Evolutionary conservation across 2,329 filamentous ascomycete genomes (phyloP), one percentile per base, ranked within the genome.

Genomic region (Colletotrichum sp.): DNA sequence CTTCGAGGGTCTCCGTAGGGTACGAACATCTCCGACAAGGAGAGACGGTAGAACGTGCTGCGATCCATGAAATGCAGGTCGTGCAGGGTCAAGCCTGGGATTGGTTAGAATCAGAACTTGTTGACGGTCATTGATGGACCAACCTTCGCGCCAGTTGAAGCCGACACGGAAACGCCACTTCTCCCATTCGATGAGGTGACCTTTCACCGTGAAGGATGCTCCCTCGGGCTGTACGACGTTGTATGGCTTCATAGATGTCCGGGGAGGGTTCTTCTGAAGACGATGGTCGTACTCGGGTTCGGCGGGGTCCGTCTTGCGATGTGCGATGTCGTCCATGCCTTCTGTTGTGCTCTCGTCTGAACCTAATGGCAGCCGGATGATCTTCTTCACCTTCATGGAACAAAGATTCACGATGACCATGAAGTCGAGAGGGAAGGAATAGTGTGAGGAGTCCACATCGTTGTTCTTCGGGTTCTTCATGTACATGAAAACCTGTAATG

Each of bases 1-100:
- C 88, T 85, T 8, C 92, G 88, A 10, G 90, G 90, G 79, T 94
- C 92, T 3, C 87, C 91, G 78, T 94, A 94, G 3, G 92, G 91
- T 1, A 93, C 91, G n/a, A 86, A 85, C 84, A 94, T 94, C 80
- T 94, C 92, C 63, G 89, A 90, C 55, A 93, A 85, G 60, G 88
- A 89, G 52, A 93, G 82, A 2, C 92, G 87, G 83, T 93, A 91
- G 80, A 93, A 88, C 26, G 93, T 86, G 39, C 89, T 91, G 69
- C 90, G 85, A 81, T 92, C 90, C 79, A 92, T 93, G 79, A 91
- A 92, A 77, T 85, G 86, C 5, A 92, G 83, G 77, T 92, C 90
- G 77, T 92, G 90, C 4, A 92, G 84, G 8, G 90, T 90, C 24
- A 66, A 15, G 5, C 39, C 63, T 66, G 10, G 1, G 24, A 12